Percentiles rank a stretch among this genome's conserved stretches.
Conservation (phyloP, 345 rosid species). For the Moricandia moricandioides region DNA sequence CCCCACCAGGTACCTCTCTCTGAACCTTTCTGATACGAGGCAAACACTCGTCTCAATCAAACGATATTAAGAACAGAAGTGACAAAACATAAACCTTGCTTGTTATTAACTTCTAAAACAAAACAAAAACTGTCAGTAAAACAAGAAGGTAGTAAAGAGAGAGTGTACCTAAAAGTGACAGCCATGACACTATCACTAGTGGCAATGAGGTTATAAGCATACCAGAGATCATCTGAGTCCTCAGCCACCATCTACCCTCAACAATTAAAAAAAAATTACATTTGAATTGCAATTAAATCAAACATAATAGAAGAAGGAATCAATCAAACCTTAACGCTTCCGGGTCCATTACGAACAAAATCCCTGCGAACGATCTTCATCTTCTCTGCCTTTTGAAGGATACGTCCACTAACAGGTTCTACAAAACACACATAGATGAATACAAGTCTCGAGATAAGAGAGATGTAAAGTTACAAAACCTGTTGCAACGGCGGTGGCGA, state of each 20-base stretch:
- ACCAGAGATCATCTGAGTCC: constrained; percentile 93
- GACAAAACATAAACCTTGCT: neutral
- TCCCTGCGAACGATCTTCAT: constrained; percentile 66
- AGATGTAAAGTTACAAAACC: no score
- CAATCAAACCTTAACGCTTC: constrained; percentile 72
- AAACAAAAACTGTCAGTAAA: neutral
- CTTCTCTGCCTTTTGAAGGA: neutral
- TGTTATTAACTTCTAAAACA: neutral
- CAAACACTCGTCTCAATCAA: neutral
- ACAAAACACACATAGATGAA: no score
- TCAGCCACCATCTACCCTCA: constrained; percentile 62
- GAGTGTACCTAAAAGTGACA: constrained; percentile 68
- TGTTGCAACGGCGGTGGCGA: no score
- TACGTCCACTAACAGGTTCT: no score
- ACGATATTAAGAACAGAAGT: neutral
- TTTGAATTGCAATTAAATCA: neutral
- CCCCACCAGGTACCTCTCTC: constrained; percentile 68
- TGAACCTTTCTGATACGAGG: constrained; percentile 63
- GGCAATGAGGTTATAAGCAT: constrained; percentile 77
- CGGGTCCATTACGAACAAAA: constrained; percentile 59
- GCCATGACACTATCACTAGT: constrained; percentile 79
- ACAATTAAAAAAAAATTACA: neutral
- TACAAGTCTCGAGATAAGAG: no score
- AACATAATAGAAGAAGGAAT: neutral
- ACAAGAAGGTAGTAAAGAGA: neutral